Evolutionary conservation across 345 rosid genomes (phyloP), one percentile per base, ranked within the genome.

Genomic region (Jatropha curcas): DNA sequence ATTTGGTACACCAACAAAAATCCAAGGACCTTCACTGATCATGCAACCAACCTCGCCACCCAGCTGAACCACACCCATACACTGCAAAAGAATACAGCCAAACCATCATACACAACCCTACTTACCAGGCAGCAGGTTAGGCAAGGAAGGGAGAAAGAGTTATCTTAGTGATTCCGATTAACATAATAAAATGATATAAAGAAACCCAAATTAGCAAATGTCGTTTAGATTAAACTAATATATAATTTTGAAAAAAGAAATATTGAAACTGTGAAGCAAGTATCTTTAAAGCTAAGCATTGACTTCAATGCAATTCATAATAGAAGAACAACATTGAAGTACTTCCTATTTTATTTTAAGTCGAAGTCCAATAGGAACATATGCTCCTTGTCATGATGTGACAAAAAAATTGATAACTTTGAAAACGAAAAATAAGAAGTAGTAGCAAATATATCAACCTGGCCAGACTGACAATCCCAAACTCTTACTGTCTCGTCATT

Each of bases 381-480:
- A 48, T 1, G 16, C 7, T 48, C 39, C 7, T 37, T 4, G 17
- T 62, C 16, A 24, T 19, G 12, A 17, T 43, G 33, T 43, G 34
- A 12, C n/a, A 13, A 43, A 55, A 41, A 24, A 13, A 25, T 46
- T 6, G 35, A 41, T 20, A 63, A 13, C 35, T 11, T 22, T 5
- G 0, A 60, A n/a, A 35, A 37, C 20, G 2, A n/a, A 27, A 14
- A 24, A 39, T 55, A 2, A 53, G 43, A 55, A 24, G 41, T 12
- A 55, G 2, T 60, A 17, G 53, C 45, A 34, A 53, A 41, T 16
- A 62, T 30, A 56, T 50, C 50, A 73, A 95, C 99, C 99, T 91
- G 93, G 65, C 99, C 98, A 68, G 99, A 88, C 46, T 87, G 88
- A 62, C 96, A 91, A 86, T 96, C 96, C 99, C 99, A 96, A 60